Percentiles rank a stretch among this genome's conserved stretches.
Conservation (phyloP, 2,329 filamentous ascomycete species). For the Cercospora beticola region DNA sequence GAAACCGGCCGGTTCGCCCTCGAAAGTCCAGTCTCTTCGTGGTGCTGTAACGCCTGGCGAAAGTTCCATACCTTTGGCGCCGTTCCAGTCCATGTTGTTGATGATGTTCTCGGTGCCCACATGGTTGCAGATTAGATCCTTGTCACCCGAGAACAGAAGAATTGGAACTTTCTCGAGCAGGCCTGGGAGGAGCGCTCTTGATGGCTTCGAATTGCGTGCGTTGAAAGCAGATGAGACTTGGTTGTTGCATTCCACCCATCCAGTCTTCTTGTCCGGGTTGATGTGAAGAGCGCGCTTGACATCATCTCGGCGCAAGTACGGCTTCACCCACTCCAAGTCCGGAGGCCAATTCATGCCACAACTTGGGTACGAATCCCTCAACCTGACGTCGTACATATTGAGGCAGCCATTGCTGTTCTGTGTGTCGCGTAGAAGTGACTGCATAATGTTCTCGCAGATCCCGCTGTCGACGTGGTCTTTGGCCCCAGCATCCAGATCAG, state of each 20-base stretch:
- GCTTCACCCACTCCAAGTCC: conserved; percentile 72
- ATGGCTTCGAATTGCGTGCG: conserved; percentile 68
- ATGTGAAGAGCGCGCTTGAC: conserved; percentile 80
- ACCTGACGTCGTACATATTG: conserved; percentile 97
- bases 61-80: conserved; percentile 84
- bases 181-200: conserved; percentile 72
- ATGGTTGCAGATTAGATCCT: conserved; percentile 97
- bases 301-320: conserved; percentile 80
- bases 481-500: conserved; percentile 58
- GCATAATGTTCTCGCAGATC: conserved; percentile 75
- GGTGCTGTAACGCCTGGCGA: conserved; percentile 86
- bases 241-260: conserved; percentile 89
- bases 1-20: conserved; percentile 81
- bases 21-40: conserved; percentile 91
- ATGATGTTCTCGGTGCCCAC: conserved; percentile 90
- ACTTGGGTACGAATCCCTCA: conserved; percentile 74
- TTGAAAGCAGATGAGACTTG: conserved; percentile 72
- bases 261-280: conserved; percentile 74
- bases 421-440: conserved; percentile 68
- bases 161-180: conserved; percentile 75
- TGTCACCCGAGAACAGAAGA: conserved; percentile 86
- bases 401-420: conserved; percentile 61
- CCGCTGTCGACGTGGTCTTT: conserved; percentile 63
- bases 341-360: conserved; percentile 99
- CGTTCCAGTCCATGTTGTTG: conserved; percentile 86